Conservation (phyloP, 805 yeast species). For the Metschnikowia lachancei region DNA sequence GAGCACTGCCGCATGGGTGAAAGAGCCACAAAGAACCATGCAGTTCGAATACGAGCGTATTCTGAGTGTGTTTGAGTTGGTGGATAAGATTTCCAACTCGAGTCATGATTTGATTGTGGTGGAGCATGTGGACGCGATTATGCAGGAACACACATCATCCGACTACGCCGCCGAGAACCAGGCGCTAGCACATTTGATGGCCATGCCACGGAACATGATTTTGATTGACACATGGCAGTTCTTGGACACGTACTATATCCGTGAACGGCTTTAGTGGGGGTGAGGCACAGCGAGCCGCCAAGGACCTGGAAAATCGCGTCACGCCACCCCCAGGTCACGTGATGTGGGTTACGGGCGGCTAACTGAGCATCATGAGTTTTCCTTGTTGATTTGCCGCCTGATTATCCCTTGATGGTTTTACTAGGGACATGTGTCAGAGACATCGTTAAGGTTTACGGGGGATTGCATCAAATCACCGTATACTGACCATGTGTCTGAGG, state of each 20-base stretch:
- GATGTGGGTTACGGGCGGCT: background rate
- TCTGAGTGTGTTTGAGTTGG: slow-evolving; percentile 11
- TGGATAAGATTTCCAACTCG: background rate
- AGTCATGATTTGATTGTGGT: slow-evolving; percentile 13
- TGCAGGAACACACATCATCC: slow-evolving; percentile 13
- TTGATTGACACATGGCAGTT: slow-evolving; percentile 18
- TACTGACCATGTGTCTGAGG: too few species aligned
- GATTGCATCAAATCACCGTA: too few species aligned
- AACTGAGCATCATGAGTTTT: too few species aligned
- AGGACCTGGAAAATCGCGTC: too few species aligned
- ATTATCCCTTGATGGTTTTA: too few species aligned
- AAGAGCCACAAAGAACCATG: slow-evolving; percentile 8
- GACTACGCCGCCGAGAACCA: slow-evolving; percentile 14
- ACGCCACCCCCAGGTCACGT: background rate
- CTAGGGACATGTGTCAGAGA: too few species aligned
- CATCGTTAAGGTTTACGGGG: too few species aligned
- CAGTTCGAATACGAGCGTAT: slow-evolving; percentile 19
- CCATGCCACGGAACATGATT: slow-evolving; percentile 4
- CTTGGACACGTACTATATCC: slow-evolving; percentile 14
- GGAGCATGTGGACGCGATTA: slow-evolving; percentile 18
- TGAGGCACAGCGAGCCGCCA: too few species aligned
- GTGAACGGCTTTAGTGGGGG: background rate
- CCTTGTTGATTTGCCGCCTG: too few species aligned
- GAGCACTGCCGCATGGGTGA: slow-evolving; percentile 11
- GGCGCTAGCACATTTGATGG: slow-evolving; percentile 11